Conservation (phyloP, 371 early-diverging fungal species). For the Syncephalastrum monosporum region DNA sequence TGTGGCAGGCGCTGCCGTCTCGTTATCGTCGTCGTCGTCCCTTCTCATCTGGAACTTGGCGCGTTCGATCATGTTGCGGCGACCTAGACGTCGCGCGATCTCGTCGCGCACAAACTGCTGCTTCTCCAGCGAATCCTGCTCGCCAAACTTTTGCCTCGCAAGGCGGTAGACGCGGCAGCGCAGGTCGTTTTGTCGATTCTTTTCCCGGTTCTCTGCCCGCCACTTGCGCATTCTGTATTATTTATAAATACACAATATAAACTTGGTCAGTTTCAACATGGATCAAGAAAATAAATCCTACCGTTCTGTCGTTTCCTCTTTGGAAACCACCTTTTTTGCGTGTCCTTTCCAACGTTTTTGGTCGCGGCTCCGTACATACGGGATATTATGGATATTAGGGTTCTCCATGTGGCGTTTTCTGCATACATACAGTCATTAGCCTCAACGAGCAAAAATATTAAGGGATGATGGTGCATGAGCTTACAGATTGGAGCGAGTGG, state of each 20-base stretch:
- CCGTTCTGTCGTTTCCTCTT: conserved; percentile 48
- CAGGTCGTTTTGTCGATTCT: conserved; percentile 63
- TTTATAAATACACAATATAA: background rate
- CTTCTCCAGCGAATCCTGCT: conserved; percentile 51
- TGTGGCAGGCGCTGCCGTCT: too few relatives aligned
- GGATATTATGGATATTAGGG: conserved; percentile 38
- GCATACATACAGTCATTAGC: background rate
- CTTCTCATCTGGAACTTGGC: conserved; percentile 3
- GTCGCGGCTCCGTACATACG: conserved; percentile 47
- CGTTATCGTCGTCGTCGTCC: too few relatives aligned
- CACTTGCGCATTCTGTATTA: conserved; percentile 52
- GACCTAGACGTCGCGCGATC: conserved; percentile 42
- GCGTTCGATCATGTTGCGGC: conserved; percentile 18
- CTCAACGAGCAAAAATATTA: too few relatives aligned
- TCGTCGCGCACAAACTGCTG: conserved; percentile 61
- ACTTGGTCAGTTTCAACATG: background rate
- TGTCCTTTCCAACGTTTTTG: conserved; percentile 56
- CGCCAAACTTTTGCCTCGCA: conserved; percentile 61
- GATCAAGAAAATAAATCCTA: conserved; percentile 5
- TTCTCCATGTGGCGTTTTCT: conserved; percentile 33
- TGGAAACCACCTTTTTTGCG: conserved; percentile 45
- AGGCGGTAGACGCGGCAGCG: conserved; percentile 68
- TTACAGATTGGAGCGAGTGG: conserved; percentile 50
- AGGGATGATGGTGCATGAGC: conserved; percentile 4
- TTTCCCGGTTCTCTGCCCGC: conserved; percentile 58